Base-by-base conservation (phyloP, 1,284 basidiomycete genomes). In the Malassezia caprae region DNA sequence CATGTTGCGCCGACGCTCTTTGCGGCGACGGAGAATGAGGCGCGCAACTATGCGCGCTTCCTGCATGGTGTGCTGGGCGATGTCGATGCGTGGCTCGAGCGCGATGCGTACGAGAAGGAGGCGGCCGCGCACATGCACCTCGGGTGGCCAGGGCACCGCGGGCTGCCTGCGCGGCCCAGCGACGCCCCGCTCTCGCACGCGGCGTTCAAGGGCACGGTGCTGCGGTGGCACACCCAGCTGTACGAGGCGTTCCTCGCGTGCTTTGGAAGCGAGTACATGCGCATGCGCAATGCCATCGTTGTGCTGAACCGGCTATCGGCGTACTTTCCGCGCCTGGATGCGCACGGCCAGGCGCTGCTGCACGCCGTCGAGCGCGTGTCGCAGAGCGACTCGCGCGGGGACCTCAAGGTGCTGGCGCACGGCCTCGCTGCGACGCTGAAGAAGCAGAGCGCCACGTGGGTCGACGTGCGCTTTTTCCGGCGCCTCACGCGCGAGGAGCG, bases 11-110 rank as follows among this genome's bases (percentile, higher is more conserved):
- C 85, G 8, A 81, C 90, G 10, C 80, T 96, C 24, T 96, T 91
- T 73, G 86, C 87, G 1, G 91, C 88, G 66, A 94, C 90, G 49
- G 93, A 94, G 77, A 89, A 88, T 65, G 93, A 99, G 76, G 90
- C 90, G 7, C 83, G 86, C 53, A 98, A 96, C 76, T 91, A 91
- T 69, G 90, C 64, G 19, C 58, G 69, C 13, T 94, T 93, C 77
- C 77, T 98, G 30, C 79, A 82, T 28, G 85, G 86, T 4, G 80
- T 90, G 51, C 78, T 93, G 59, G 79, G 79, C 17, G 90, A 90
- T 35, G 34, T 61, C 41, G 58, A 63, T 35, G 56, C 63, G 2
- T 67, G 63, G 63, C 41, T 67, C 12, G 24, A 4, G 19, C 53
- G 54, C 17, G 58, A 58, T 27, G 51, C 54, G 1, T 67, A 63